These are phyloP conservation scores for Candida khao-thaluensis DNA, from an alignment of 805 yeast genomes.

Conservation along the genomic window DNA sequence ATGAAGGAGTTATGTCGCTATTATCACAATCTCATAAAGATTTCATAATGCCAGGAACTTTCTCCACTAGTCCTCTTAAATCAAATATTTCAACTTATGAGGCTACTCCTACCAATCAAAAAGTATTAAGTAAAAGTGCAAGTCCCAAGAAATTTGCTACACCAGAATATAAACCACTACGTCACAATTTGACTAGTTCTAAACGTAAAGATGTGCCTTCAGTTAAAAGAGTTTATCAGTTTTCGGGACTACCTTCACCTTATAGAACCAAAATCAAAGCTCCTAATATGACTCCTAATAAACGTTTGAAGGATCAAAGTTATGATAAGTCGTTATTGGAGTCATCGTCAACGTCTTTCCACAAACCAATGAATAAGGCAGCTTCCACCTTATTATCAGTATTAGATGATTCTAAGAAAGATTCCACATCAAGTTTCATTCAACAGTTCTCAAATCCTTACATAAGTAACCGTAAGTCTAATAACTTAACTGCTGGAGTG, in stretches of 20 bases:
- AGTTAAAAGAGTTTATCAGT: slow-evolving; percentile 43
- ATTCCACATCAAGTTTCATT: slow-evolving; percentile 12
- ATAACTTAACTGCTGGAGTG: slow-evolving; percentile 33
- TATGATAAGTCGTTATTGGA: slow-evolving; percentile 4
- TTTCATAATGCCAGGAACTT: slow-evolving; percentile 15
- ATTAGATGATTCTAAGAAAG: slow-evolving; percentile 27
- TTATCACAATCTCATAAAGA: slow-evolving; percentile 20
- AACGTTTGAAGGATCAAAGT: slow-evolving; percentile 5
- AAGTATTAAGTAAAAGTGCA: slow-evolving; percentile 21
- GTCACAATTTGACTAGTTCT: slow-evolving; percentile 24
- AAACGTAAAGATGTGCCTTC: slow-evolving; percentile 25
- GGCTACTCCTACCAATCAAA: slow-evolving; percentile 30
- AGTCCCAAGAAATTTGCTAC: slow-evolving; percentile 19
- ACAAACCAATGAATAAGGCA: slow-evolving; percentile 22
- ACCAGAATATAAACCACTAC: slow-evolving; percentile 40
- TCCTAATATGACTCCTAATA: slow-evolving; percentile 18
- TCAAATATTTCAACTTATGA: slow-evolving; percentile 12
- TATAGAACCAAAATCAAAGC: slow-evolving; percentile 40
- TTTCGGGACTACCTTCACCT: slow-evolving; percentile 46
- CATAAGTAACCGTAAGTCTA: slow-evolving; percentile 13
- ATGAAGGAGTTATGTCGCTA: slow-evolving; percentile 78
- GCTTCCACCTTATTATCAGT: slow-evolving; percentile 39
- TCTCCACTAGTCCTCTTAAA: slow-evolving; percentile 9
- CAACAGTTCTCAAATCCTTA: slow-evolving; percentile 35
- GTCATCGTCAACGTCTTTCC: slow-evolving; percentile 1